phyloP scores from a whole-genome alignment of 2,329 filamentous ascomycete genomes.

The Apiospora malaysiana region DNA sequence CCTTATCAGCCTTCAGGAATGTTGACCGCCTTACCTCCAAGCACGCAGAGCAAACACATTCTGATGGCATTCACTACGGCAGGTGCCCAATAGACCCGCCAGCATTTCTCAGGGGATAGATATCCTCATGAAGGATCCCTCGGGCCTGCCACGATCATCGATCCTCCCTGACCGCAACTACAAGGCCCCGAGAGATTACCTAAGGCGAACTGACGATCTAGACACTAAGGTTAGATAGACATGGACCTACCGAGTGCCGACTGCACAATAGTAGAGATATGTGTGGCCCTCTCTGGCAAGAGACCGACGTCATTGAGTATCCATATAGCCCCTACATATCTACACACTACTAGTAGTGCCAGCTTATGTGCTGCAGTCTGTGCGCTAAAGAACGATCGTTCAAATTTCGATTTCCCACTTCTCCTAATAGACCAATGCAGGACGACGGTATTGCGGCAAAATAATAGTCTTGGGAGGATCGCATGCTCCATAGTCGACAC shows the following conservation, averaged over 20 bases:
- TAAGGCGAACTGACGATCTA: not conserved
- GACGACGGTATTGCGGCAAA: slow-evolving; percentile 13
- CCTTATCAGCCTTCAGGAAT: not conserved
- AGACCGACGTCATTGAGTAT: slow-evolving; percentile 3
- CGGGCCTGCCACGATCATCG: not conserved
- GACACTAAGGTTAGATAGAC: no score
- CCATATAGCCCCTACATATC: not conserved
- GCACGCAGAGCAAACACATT: not conserved
- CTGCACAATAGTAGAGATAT: not conserved
- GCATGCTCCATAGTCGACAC: not conserved
- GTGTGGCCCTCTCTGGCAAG: not conserved
- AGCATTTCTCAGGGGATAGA: not conserved
- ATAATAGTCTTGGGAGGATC: slow-evolving; percentile 2
- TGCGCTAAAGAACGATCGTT: slow-evolving; percentile 10
- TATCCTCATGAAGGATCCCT: slow-evolving; percentile 1
- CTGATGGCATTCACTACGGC: not conserved
- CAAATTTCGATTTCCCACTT: slow-evolving; percentile 15
- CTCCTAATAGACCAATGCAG: slow-evolving; percentile 11
- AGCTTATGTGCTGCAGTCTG: not conserved
- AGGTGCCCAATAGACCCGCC: not conserved
- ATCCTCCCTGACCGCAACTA: not conserved
- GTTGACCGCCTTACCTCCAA: slow-evolving; percentile 7
- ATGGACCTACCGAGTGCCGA: not conserved
- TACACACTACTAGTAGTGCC: not conserved
- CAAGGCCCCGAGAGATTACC: not conserved